Percentiles rank a stretch among this genome's conserved stretches.
These are phyloP conservation scores for Pseudocercospora fijiensis DNA, from an alignment of 2,329 filamentous ascomycete genomes.

Conservation along the genomic window DNA sequence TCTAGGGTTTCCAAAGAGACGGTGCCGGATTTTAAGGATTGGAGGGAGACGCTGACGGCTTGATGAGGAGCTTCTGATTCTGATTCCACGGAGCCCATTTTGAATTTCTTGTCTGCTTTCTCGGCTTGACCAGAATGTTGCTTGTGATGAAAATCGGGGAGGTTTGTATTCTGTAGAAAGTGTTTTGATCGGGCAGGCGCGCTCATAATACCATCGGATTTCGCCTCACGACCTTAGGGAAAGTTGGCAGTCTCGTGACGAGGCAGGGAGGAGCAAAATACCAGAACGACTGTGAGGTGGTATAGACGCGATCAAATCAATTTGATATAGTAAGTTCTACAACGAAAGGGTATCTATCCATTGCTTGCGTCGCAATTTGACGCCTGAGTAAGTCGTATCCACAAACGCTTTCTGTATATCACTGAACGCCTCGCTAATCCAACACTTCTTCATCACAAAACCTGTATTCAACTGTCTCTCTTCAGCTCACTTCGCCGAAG, in stretches of 20 bases:
- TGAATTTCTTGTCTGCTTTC: background rate
- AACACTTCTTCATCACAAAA: background rate
- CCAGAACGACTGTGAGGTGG: background rate
- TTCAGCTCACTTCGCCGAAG: constrained; percentile 31
- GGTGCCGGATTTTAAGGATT: constrained; percentile 46
- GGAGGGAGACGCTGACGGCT: constrained; percentile 50
- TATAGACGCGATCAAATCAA: background rate
- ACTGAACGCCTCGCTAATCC: constrained; percentile 9
- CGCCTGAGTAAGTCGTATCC: background rate
- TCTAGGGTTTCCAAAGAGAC: constrained; percentile 68
- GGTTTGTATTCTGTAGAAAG: background rate
- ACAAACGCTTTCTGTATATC: background rate
- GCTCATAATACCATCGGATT: background rate
- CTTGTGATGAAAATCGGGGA: background rate
- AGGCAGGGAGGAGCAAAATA: background rate
- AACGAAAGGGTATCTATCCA: constrained; percentile 11
- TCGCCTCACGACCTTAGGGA: background rate
- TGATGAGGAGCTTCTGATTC: constrained; percentile 16
- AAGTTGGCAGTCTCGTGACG: background rate
- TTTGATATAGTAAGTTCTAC: background rate
- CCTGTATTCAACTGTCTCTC: background rate
- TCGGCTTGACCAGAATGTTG: background rate
- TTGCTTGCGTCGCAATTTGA: background rate
- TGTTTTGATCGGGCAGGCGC: background rate
- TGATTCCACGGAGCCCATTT: constrained; percentile 18